phyloP scores from a whole-genome alignment of 1,139 yeast genomes.

The Pichia sp. region DNA sequence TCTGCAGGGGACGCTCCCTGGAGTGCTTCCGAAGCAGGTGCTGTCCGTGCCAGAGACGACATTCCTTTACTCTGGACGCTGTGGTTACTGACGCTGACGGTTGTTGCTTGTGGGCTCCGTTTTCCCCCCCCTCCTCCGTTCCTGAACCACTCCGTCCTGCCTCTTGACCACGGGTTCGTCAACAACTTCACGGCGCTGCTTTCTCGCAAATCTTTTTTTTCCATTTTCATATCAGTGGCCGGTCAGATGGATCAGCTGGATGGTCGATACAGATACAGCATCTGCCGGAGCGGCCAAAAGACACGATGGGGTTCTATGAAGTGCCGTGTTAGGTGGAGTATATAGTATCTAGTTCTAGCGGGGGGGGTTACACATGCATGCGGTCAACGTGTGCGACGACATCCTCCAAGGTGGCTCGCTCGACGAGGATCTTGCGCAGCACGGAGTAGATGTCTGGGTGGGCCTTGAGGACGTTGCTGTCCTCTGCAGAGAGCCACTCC shows the following conservation, averaged over 20 bases:
- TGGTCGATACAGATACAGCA: background rate
- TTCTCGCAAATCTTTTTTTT: background rate
- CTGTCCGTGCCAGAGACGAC: slow-evolving; percentile 5
- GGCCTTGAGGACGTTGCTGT: slow-evolving; percentile 15
- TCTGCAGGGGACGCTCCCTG: background rate
- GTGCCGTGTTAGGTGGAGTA: too few relatives aligned
- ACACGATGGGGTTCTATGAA: too few relatives aligned
- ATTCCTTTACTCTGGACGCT: background rate
- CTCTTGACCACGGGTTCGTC: background rate
- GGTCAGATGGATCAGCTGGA: background rate
- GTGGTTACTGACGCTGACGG: background rate
- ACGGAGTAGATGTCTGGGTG: background rate
- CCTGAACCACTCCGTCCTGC: background rate
- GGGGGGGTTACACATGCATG: background rate
- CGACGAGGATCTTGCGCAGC: background rate
- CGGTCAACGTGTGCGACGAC: background rate
- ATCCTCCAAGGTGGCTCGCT: slow-evolving; percentile 1
- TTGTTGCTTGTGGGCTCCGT: background rate
- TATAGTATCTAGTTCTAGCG: background rate
- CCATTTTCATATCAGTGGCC: background rate
- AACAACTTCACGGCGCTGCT: background rate
- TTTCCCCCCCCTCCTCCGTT: background rate
- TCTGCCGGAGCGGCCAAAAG: too few relatives aligned
- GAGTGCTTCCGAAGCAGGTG: background rate
- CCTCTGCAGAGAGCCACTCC: slow-evolving; percentile 27